Conservation (phyloP, 2,329 filamentous ascomycete genomes). For the Allantophomopsis cytisporea region DNA sequence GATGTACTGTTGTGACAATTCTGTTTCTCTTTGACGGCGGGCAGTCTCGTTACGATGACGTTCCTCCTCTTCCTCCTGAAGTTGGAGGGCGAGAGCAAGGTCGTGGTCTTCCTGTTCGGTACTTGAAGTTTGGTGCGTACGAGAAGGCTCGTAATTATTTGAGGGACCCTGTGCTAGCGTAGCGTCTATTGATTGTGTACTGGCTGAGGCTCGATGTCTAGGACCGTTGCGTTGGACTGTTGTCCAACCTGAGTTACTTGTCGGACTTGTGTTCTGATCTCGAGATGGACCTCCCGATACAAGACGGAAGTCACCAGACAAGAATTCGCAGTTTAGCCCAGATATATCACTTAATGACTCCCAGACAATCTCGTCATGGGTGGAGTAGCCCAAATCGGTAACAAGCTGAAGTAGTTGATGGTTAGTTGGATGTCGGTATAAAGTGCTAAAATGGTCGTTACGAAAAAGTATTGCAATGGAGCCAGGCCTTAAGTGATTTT, state of each 20-base stretch:
- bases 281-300: conserved; percentile 45
- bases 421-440: conserved; percentile 77
- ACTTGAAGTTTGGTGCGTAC: conserved; percentile 9
- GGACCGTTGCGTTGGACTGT: conserved; percentile 5
- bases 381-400: conserved; percentile 82
- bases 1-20: conserved; percentile 57
- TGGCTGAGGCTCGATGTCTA: conserved; percentile 2
- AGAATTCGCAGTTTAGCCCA: conserved; percentile 70
- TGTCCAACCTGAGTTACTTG: conserved; percentile 8
- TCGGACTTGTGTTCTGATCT: conserved; percentile 2
- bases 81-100: conserved; percentile 75
- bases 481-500: conserved; percentile 57
- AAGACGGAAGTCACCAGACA: conserved; percentile 78
- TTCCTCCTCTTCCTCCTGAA: conserved; percentile 90
- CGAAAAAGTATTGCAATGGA: conserved; percentile 85
- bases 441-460: conserved; percentile 92
- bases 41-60: conserved; percentile 49
- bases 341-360: conserved; percentile 84
- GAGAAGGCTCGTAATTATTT: conserved; percentile 2
- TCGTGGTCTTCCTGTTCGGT: conserved; percentile 69
- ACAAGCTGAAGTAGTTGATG: conserved; percentile 70
- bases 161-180: background rate
- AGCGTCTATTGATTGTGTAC: background rate
- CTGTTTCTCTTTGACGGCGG: conserved; percentile 49
- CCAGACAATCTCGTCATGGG: conserved; percentile 88